Percentiles rank a stretch among this genome's conserved stretches.
Conservation (phyloP, 2,329 filamentous ascomycete species). For the Colletotrichum agaves region DNA sequence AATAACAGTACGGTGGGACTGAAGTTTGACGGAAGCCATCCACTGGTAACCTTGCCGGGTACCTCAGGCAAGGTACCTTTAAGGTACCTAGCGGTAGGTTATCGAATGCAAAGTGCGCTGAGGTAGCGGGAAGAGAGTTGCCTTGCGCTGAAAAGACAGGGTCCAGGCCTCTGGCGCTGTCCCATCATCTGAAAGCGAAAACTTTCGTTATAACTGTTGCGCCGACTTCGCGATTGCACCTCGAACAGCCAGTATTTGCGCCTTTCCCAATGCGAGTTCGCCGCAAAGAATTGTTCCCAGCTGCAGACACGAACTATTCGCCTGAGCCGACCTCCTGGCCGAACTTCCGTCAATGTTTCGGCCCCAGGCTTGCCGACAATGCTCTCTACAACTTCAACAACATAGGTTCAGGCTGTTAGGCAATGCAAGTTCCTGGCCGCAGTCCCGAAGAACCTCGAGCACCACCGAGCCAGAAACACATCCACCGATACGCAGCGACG, state of each 20-base stretch:
- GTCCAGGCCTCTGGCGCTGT: no score
- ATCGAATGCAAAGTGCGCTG: not conserved
- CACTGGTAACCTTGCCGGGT: no score
- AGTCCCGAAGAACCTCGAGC: not conserved
- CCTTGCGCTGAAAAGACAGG: no score
- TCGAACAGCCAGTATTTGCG: no score
- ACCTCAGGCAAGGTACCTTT: no score
- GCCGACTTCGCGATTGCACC: not conserved
- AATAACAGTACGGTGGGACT: not conserved
- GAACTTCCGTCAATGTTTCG: slow-evolving; percentile 11
- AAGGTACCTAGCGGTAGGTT: no score
- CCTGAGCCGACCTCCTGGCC: not conserved
- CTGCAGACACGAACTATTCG: not conserved
- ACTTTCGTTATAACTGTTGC: not conserved
- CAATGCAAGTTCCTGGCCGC: not conserved
- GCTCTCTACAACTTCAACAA: slow-evolving; percentile 21
- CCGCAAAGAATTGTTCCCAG: not conserved
- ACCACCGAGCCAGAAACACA: not conserved
- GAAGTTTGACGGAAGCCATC: not conserved
- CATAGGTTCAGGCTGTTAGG: not conserved
- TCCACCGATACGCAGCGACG: not conserved
- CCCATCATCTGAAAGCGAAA: not conserved
- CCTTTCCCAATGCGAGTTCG: no score
- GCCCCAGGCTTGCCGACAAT: slow-evolving; percentile 8
- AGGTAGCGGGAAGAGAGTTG: not conserved